Conservation (phyloP, 2,329 filamentous ascomycete species). For the Acrodontium crateriforme region DNA sequence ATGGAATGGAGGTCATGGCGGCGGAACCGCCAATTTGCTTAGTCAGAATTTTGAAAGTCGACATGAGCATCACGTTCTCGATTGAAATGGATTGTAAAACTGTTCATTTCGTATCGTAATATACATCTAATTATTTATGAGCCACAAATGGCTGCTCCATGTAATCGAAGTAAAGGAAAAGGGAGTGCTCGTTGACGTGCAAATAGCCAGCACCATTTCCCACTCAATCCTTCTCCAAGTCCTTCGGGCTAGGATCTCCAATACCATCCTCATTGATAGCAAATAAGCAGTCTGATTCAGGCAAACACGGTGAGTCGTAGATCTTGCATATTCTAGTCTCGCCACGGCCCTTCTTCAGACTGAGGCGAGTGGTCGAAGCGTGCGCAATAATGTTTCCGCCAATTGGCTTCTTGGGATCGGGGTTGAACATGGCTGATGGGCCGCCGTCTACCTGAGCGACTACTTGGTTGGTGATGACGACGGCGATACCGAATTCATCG, state of each 20-base stretch:
- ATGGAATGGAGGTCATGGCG: too few species aligned
- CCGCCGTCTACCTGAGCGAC: conserved; percentile 97
- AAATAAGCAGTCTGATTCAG: conserved; percentile 92
- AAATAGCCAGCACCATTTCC: not conserved
- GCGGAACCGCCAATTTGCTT: too few species aligned
- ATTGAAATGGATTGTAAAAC: too few species aligned
- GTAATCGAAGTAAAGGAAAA: too few species aligned
- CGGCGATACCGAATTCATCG: conserved; percentile 83
- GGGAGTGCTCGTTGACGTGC: too few species aligned
- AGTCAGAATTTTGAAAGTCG: too few species aligned
- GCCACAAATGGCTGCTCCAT: too few species aligned
- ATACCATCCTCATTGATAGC: conserved; percentile 97
- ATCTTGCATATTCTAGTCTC: conserved; percentile 98
- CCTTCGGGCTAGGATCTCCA: conserved; percentile 88
- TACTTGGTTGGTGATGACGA: conserved; percentile 97
- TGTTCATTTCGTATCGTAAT: too few species aligned
- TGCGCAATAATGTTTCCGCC: conserved; percentile 98
- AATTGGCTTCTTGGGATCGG: conserved; percentile 97
- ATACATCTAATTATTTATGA: too few species aligned
- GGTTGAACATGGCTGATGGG: conserved; percentile 95
- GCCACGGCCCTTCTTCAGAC: conserved; percentile 84
- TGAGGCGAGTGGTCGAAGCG: conserved; percentile 86
- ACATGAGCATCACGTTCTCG: too few species aligned
- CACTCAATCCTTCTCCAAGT: conserved; percentile 62
- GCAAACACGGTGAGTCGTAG: conserved; percentile 93